phyloP scores from a whole-genome alignment of 352 stramenopile genomes.

The Aphanomyces stellatus region DNA sequence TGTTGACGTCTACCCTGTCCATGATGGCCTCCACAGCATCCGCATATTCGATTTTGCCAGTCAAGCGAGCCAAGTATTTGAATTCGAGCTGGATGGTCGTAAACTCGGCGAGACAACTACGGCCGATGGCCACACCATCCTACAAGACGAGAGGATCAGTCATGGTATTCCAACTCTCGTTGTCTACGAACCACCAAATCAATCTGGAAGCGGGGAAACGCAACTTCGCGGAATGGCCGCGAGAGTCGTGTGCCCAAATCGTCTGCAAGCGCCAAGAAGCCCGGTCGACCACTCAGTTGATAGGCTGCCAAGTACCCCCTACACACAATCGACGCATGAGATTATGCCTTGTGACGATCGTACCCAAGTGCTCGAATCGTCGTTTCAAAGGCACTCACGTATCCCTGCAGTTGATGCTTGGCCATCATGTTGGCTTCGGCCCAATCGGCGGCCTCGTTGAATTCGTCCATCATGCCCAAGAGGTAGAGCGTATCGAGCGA shows the following conservation, averaged over 20 bases:
- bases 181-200: neutral
- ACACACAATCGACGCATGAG: too few species aligned
- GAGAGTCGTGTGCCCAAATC: neutral
- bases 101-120: slow-evolving; percentile 8
- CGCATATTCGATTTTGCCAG: slow-evolving; percentile 15
- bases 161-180: too few species aligned
- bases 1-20: slow-evolving; percentile 18
- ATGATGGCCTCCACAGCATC: slow-evolving; percentile 16
- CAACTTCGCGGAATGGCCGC: neutral
- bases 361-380: slow-evolving; percentile 10
- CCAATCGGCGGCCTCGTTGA: slow-evolving; percentile 9
- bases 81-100: slow-evolving; percentile 22
- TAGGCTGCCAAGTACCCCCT: neutral
- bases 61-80: slow-evolving; percentile 17
- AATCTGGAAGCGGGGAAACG: neutral
- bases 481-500: slow-evolving; percentile 18
- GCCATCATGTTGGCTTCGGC: neutral
- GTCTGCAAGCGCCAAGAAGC: neutral
- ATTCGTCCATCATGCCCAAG: slow-evolving; percentile 9
- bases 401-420: neutral
- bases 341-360: neutral
- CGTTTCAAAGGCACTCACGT: slow-evolving; percentile 3
- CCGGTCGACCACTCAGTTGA: neutral
- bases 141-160: neutral
- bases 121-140: neutral